Conservation (phyloP, 2,329 filamentous ascomycete species). For the Diaporthe sp. region DNA sequence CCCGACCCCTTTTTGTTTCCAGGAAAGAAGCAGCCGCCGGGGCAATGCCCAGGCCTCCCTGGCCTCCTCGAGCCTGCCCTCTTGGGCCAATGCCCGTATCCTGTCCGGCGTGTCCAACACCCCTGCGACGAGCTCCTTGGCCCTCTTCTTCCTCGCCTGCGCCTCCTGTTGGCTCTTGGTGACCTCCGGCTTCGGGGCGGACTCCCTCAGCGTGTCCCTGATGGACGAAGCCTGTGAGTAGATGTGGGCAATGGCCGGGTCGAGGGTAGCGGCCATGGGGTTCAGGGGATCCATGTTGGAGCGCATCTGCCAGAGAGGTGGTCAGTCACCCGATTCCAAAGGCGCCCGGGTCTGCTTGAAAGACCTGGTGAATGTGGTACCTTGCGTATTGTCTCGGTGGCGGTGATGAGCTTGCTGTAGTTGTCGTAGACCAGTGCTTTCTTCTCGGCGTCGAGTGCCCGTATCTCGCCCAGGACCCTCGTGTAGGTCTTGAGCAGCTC, state of each 20-base stretch:
- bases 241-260: constrained; percentile 79
- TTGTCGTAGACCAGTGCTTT: constrained; percentile 99
- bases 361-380: constrained; percentile 47
- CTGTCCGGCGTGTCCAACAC: constrained; percentile 70
- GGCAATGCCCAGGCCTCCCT: constrained; percentile 66
- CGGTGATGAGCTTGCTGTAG: constrained; percentile 95
- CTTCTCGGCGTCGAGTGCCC: constrained; percentile 92
- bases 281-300: constrained; percentile 83
- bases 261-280: constrained; percentile 77
- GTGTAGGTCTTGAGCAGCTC: constrained; percentile 78
- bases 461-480: constrained; percentile 80
- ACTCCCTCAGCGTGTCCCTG: constrained; percentile 59
- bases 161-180: constrained; percentile 48
- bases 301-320: constrained; percentile 67
- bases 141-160: constrained; percentile 50
- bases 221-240: constrained; percentile 70
- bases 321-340: neutral
- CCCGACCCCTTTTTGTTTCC: constrained; percentile 66
- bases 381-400: constrained; percentile 93
- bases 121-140: constrained; percentile 69
- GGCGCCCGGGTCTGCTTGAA: no score
- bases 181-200: constrained; percentile 58
- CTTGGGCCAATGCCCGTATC: constrained; percentile 66
- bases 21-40: constrained; percentile 59
- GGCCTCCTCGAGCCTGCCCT: constrained; percentile 71